Evolutionary conservation across 106 monocot genomes (phyloP).

Genomic region (Dendrobium chrysotoxum): DNA sequence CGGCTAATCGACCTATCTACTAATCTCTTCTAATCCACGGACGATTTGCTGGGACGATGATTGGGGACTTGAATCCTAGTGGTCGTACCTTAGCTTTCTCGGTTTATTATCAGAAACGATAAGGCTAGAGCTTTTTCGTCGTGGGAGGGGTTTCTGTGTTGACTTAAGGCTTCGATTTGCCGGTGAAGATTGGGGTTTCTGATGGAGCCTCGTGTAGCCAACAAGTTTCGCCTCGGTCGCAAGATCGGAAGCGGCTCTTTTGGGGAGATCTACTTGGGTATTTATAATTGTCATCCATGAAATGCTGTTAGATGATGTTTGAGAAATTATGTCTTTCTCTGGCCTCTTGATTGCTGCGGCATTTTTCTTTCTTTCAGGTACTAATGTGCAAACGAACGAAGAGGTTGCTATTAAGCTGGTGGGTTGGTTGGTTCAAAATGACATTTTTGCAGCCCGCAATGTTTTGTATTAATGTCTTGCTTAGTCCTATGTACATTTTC

Average conservation of each 20-base stretch:
- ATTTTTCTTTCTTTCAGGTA: constrained; percentile 27
- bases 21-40: background rate
- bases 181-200: background rate
- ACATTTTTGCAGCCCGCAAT: background rate
- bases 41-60: background rate
- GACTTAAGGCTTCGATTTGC: background rate
- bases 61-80: background rate
- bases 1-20: background rate
- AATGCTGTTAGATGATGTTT: background rate
- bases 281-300: background rate
- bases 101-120: background rate
- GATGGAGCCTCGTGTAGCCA: constrained; percentile 69
- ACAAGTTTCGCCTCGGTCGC: constrained; percentile 58
- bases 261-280: constrained; percentile 77
- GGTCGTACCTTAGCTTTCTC: background rate
- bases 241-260: constrained; percentile 79
- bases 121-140: background rate
- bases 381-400: constrained; percentile 70
- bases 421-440: constrained; percentile 11
- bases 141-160: background rate
- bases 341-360: constrained; percentile 1
- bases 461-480: background rate
- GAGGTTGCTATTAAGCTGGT: constrained; percentile 78
- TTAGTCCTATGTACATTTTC: background rate
- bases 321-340: background rate